Base-by-base conservation (phyloP, 1,284 basidiomycete genomes). In the Amylostereum chailletii region DNA sequence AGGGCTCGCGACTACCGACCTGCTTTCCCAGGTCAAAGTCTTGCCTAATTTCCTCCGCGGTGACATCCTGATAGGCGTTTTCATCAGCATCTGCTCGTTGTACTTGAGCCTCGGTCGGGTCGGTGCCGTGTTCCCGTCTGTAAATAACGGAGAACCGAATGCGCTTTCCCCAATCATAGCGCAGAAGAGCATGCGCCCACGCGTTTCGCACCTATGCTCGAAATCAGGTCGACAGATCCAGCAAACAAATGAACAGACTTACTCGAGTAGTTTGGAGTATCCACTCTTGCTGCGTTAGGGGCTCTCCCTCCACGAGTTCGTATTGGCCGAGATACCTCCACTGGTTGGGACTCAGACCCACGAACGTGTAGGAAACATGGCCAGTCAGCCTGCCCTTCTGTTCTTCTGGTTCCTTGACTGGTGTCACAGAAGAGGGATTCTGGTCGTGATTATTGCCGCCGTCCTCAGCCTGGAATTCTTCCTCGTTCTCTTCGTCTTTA, bases 281-380 rank as follows among this genome's bases (percentile, higher is more conserved):
- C 47, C 50, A 62, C 40, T 62, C 60, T 9, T 53, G 52, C 32
- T 4, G 19, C 2, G 55, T 48, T 7, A 62, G 38, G 5, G 57
- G 39, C 4, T 42, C 34, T 5, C 48, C 37, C 6, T 10, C 34
- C 2, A 40, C 34, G 26, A 57, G 32, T 38, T 47, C 45, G 36
- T 61, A 62, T 29, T 59, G 55, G 2, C 61, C 61, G 30, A 61
- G 33, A 46, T 62, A 62, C 42, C 44, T 19, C 19, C 19, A 19
- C 19, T 19, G 19, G 19, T 19, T 19, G 19, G 19, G 19, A 19
- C 19, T 19, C 19, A 19, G 19, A 19, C 19, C 19, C 19, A 19
- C 19, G 19, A 19, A 19, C 19, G 19, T 19, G 19, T 19, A 19
- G 19, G 19, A 19, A 19, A 19, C 19, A 19, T 19, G 19, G 19